These are phyloP conservation scores for Cylindrotheca fusiformis DNA, from an alignment of 108 stramenopile genomes.

Conservation along the genomic window DNA sequence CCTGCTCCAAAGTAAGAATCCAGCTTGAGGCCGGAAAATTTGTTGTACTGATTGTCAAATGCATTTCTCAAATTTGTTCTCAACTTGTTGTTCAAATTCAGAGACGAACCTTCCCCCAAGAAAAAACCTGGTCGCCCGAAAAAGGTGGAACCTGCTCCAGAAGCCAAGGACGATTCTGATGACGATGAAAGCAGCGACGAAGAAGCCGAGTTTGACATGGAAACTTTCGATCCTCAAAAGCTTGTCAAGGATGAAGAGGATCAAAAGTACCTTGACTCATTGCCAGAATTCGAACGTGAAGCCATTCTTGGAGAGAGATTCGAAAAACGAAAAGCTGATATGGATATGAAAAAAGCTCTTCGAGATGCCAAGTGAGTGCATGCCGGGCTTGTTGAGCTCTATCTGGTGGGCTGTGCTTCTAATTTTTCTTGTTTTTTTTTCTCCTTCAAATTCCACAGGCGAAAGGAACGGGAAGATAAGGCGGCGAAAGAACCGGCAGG, in stretches of 20 bases:
- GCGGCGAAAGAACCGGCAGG: slow-evolving; percentile 25
- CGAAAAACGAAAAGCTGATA: slow-evolving; percentile 79
- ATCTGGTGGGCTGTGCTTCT: slow-evolving; percentile 6
- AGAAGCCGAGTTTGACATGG: slow-evolving; percentile 77
- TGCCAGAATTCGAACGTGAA: slow-evolving; percentile 88
- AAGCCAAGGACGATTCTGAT: slow-evolving; percentile 25
- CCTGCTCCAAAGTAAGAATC: too few relatives aligned
- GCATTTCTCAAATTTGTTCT: too few relatives aligned
- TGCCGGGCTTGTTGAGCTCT: too few relatives aligned
- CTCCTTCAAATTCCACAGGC: background rate
- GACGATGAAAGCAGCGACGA: slow-evolving; percentile 63
- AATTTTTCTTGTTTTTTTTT: background rate
- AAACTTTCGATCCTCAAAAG: slow-evolving; percentile 70
- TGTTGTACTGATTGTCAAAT: too few relatives aligned
- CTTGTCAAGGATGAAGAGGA: slow-evolving; percentile 77
- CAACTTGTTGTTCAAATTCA: too few relatives aligned
- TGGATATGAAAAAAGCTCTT: slow-evolving; percentile 84
- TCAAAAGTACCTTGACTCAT: slow-evolving; percentile 72
- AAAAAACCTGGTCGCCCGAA: slow-evolving; percentile 1
- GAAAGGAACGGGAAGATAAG: slow-evolving; percentile 49
- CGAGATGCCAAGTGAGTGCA: slow-evolving; percentile 61
- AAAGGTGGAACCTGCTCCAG: slow-evolving; percentile 26
- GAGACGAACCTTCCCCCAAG: too few relatives aligned
- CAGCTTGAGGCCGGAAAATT: too few relatives aligned
- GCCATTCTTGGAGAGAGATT: slow-evolving; percentile 84